These are phyloP conservation scores for Wickerhamiella cacticola DNA, from an alignment of 805 yeast species.

Conservation along the genomic window DNA sequence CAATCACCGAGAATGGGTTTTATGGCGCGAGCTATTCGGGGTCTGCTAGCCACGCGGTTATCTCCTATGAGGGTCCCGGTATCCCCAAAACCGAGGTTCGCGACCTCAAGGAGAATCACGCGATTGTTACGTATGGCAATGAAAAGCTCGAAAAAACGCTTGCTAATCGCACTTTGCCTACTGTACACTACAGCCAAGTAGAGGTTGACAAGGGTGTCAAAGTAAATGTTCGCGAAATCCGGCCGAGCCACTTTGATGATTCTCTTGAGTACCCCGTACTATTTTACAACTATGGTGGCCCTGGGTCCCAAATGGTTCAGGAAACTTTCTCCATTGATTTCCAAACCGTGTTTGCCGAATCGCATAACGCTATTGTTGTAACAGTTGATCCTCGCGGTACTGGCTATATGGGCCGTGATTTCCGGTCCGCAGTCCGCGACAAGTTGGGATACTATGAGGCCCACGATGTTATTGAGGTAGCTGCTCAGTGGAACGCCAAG, in stretches of 20 bases:
- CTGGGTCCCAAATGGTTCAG: constrained; percentile 75
- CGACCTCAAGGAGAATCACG: constrained; percentile 28
- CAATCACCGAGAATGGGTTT: constrained; percentile 55
- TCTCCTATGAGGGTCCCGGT: constrained; percentile 66
- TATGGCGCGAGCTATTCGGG: constrained; percentile 63
- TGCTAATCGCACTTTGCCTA: constrained; percentile 29
- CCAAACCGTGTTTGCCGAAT: constrained; percentile 66
- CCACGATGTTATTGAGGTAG: constrained; percentile 77
- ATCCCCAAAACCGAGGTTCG: constrained; percentile 61
- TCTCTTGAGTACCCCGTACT: constrained; percentile 64
- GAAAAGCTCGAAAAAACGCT: constrained; percentile 21
- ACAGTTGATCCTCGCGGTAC: constrained; percentile 97
- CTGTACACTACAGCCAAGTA: constrained; percentile 38
- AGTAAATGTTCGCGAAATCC: constrained; percentile 59
- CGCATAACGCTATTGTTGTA: constrained; percentile 71
- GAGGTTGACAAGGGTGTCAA: constrained; percentile 30
- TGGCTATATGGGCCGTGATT: constrained; percentile 70
- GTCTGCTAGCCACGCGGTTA: constrained; percentile 59
- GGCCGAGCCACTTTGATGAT: constrained; percentile 59
- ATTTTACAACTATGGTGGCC: constrained; percentile 91
- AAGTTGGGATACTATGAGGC: constrained; percentile 74
- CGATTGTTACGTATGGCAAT: constrained; percentile 24
- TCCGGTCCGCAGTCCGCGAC: constrained; percentile 70
- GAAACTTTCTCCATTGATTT: constrained; percentile 51
- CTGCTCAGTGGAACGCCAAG: constrained; percentile 51